Base-by-base conservation (phyloP, 805 yeast genomes). In the Wickerhamiella bombiphila region DNA sequence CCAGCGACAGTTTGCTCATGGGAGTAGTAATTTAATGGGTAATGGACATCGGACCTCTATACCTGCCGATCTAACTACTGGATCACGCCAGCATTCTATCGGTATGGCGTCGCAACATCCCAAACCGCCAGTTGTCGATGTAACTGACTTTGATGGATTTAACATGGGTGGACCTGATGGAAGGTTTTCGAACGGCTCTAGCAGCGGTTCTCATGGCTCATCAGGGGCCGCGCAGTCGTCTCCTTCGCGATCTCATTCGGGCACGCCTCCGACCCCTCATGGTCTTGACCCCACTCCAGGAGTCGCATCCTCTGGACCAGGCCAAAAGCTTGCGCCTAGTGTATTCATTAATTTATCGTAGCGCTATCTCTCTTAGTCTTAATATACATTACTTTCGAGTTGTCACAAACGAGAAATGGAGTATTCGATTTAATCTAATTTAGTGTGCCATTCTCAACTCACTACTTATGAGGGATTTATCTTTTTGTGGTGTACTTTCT, bases 241-340 rank as follows among this genome's bases (percentile, higher is more conserved):
- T 9, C 26, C 26, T 24, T 24, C 26, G 9, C 40, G 49, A 5
- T 30, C 39, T 20, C 37, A 32, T n/a, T 29, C 42, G 19, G 40
- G 42, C 9, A 43, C 47, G 20, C 47, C 47, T 19, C 48, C 44
- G 13, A 42, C 47, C 16, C 45, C 52, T 18, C 49, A 24, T 13
- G 26, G 26, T 13, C 26, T 24, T 24, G 26, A 24, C 26, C 13
- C 26, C 11, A 24, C 26, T 9, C 13, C 13, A 24, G 13, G 26
- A n/a, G n/a, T n/a, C n/a, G n/a, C n/a, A n/a, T n/a, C n/a, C n/a
- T n/a, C n/a, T n/a, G n/a, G n/a, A 9, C 9, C 26, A 9, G 26
- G 26, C 26, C 11, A 24, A 13, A 24, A 24, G 13, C 26, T 13
- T 9, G 26, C 13, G 26, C 13, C 26, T 9, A 24, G 13, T 13